phyloP scores from a whole-genome alignment of 768 basidiomycete genomes.

The Mycena capillaripes region DNA sequence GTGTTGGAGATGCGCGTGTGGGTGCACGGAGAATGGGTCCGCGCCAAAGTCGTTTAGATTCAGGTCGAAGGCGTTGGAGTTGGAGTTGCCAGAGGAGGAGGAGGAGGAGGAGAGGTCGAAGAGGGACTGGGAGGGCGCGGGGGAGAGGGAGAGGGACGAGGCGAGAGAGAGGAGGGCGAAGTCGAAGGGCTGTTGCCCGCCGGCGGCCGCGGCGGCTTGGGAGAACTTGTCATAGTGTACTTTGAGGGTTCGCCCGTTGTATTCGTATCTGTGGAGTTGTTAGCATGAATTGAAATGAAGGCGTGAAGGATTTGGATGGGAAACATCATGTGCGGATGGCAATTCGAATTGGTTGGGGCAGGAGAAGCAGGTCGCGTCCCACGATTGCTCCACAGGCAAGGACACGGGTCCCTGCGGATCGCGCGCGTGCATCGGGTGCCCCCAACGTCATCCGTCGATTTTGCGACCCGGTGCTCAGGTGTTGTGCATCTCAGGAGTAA shows the following conservation, averaged over 20 bases:
- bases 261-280: constrained; percentile 75
- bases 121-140: too few relatives aligned
- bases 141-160: background rate
- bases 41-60: too few relatives aligned
- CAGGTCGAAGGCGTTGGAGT: too few relatives aligned
- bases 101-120: background rate
- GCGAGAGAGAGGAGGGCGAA: background rate
- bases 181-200: background rate
- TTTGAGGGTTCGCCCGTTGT: constrained; percentile 88
- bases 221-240: constrained; percentile 93
- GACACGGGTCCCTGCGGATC: too few relatives aligned
- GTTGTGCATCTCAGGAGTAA: too few relatives aligned
- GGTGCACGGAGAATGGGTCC: too few relatives aligned
- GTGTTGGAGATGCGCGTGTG: background rate
- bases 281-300: background rate
- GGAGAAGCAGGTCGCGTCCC: too few relatives aligned
- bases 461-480: too few relatives aligned
- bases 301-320: background rate
- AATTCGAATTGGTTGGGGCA: too few relatives aligned
- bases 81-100: background rate
- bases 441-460: too few relatives aligned
- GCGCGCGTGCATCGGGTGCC: too few relatives aligned
- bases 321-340: background rate
- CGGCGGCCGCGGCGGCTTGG: constrained; percentile 39
- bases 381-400: too few relatives aligned